These are phyloP conservation scores for Raphanus raphanistrum DNA, from an alignment of 345 rosid genomes.

Conservation along the genomic window DNA sequence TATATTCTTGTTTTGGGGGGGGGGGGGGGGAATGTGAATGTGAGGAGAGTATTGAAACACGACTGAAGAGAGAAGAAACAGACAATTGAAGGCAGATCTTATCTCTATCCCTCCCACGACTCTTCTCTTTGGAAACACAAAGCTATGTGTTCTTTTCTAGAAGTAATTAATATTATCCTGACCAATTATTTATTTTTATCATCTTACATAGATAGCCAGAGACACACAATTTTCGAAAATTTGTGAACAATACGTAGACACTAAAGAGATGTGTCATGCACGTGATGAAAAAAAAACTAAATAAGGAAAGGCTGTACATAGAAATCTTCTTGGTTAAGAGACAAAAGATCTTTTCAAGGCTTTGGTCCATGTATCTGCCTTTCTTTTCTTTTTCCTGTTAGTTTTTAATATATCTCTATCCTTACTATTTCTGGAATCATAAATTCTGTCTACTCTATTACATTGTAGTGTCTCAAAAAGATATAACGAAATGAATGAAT, in stretches of 20 bases:
- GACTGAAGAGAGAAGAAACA: slow-evolving; percentile 30
- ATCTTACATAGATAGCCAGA: slow-evolving; percentile 26
- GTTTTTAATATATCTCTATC: not conserved
- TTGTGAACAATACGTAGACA: slow-evolving; percentile 22
- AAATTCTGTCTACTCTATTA: not conserved
- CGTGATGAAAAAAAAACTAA: slow-evolving; percentile 35
- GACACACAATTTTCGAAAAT: slow-evolving; percentile 10
- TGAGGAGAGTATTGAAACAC: slow-evolving; percentile 43
- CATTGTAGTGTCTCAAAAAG: not conserved
- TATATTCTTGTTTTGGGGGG: slow-evolving; percentile 23
- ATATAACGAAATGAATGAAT: not conserved
- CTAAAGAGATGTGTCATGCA: slow-evolving; percentile 26
- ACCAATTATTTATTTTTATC: not conserved
- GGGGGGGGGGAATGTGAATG: slow-evolving; percentile 23
- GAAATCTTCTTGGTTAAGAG: slow-evolving; percentile 45
- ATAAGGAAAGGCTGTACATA: slow-evolving; percentile 40
- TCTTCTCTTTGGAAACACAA: slow-evolving; percentile 39
- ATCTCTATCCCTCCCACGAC: slow-evolving; percentile 42
- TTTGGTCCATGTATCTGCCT: slow-evolving; percentile 37
- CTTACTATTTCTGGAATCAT: slow-evolving; percentile 23
- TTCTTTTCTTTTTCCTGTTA: not conserved
- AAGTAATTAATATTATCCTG: not conserved
- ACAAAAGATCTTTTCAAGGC: slow-evolving; percentile 36
- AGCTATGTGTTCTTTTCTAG: not conserved
- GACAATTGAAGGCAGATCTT: slow-evolving; percentile 39